phyloP scores from a whole-genome alignment of 2,329 filamentous ascomycete genomes.

The Dichotomopilus funicola region DNA sequence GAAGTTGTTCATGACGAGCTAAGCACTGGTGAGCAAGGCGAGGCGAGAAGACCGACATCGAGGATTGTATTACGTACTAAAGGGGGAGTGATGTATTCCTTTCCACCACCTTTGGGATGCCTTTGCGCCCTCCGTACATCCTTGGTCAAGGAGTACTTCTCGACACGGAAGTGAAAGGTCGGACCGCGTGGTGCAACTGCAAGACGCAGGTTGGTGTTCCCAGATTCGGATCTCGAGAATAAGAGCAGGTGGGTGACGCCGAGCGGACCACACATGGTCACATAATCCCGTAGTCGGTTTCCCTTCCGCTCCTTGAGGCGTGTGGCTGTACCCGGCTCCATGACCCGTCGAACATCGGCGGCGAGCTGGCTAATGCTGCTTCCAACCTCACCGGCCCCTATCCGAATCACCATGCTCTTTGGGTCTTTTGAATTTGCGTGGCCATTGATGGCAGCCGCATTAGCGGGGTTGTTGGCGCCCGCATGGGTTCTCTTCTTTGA shows the following conservation, averaged over 20 bases:
- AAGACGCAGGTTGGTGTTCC: conserved; percentile 88
- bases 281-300: conserved; percentile 86
- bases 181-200: conserved; percentile 84
- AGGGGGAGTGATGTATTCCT: conserved; percentile 79
- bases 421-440: conserved; percentile 64
- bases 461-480: conserved; percentile 53
- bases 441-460: conserved; percentile 45
- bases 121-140: conserved; percentile 80
- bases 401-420: conserved; percentile 97
- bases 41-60: not conserved
- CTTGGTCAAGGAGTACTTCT: conserved; percentile 89
- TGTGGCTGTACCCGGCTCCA: conserved; percentile 91
- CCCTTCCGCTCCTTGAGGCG: conserved; percentile 82
- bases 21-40: conserved; percentile 16
- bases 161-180: conserved; percentile 88
- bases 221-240: conserved; percentile 81
- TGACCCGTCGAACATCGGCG: conserved; percentile 82
- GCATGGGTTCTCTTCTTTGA: conserved; percentile 86
- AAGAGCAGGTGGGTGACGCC: conserved; percentile 89
- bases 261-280: conserved; percentile 89
- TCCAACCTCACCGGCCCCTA: conserved; percentile 89
- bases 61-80: conserved; percentile 45
- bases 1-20: conserved; percentile 99
- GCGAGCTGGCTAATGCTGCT: conserved; percentile 87
- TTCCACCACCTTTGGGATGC: conserved; percentile 73